Evolutionary conservation across 164 flowering plant species (phyloP).

Genomic region (Brasenia schreberi): DNA sequence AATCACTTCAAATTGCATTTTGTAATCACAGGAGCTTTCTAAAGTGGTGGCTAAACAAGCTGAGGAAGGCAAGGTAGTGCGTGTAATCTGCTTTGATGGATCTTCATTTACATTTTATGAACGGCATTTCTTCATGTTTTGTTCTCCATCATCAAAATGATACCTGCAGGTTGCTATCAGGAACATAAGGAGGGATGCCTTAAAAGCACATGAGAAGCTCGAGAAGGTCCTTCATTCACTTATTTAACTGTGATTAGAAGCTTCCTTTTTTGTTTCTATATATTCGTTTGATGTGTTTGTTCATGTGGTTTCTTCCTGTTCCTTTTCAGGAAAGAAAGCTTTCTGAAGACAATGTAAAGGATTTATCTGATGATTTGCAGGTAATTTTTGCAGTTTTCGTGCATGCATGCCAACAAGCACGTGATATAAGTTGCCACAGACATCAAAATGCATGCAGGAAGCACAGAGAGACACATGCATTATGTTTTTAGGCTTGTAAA

Average conservation of each 20-base stretch:
- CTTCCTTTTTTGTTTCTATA: background rate
- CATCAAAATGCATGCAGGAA: background rate
- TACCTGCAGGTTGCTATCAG: constrained; percentile 65
- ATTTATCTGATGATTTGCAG: constrained; percentile 84
- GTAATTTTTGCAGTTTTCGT: constrained; percentile 14
- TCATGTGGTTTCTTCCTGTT: background rate
- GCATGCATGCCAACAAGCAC: no score
- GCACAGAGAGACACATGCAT: background rate
- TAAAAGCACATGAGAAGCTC: constrained; percentile 87
- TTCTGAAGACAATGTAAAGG: constrained; percentile 92
- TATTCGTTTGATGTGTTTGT: background rate
- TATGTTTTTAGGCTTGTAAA: background rate
- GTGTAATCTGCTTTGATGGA: background rate
- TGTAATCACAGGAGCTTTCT: constrained; percentile 48
- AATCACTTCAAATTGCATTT: background rate
- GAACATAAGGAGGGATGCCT: constrained; percentile 88
- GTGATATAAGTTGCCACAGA: no score
- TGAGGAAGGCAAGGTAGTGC: constrained; percentile 88
- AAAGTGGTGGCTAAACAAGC: constrained; percentile 80
- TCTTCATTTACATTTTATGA: background rate
- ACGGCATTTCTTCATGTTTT: background rate
- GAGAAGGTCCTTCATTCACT: constrained; percentile 50
- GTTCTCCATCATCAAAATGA: background rate
- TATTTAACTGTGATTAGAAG: background rate
- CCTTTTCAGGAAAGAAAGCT: constrained; percentile 80